These are phyloP conservation scores for Apostasia shenzhenica DNA, from an alignment of 106 monocot genomes.

Conservation along the genomic window DNA sequence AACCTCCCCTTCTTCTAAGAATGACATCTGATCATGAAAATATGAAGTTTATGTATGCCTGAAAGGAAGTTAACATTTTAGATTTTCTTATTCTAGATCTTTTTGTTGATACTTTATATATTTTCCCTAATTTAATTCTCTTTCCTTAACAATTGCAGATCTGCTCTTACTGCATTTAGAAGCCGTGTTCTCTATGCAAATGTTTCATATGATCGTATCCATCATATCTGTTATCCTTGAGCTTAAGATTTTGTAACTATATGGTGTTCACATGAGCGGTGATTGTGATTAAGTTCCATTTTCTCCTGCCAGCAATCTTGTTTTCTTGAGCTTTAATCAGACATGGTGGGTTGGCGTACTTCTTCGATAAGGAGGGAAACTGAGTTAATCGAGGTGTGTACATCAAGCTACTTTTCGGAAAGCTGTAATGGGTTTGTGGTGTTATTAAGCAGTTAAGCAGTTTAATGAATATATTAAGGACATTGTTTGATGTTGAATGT, in stretches of 20 bases:
- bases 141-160: constrained; percentile 45
- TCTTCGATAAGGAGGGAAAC: constrained; percentile 95
- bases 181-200: constrained; percentile 81
- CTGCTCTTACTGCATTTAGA: constrained; percentile 71
- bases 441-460: too few relatives aligned
- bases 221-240: not conserved
- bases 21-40: constrained; percentile 88
- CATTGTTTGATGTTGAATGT: too few relatives aligned
- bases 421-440: too few relatives aligned
- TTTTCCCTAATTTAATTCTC: not conserved
- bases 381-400: constrained; percentile 71
- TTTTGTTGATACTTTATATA: not conserved
- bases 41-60: constrained; percentile 66
- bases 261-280: too few relatives aligned
- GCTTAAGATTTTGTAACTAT: too few relatives aligned
- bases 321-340: constrained; percentile 54
- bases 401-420: too few relatives aligned
- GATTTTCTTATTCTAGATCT: not conserved
- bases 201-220: constrained; percentile 99
- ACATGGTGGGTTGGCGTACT: constrained; percentile 99
- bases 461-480: too few relatives aligned
- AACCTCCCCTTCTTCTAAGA: constrained; percentile 78
- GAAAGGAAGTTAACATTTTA: not conserved
- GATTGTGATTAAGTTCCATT: too few relatives aligned
- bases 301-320: not conserved